Conservation (phyloP, 2,329 filamentous ascomycete species). For the Penicillium sclerotiorum region DNA sequence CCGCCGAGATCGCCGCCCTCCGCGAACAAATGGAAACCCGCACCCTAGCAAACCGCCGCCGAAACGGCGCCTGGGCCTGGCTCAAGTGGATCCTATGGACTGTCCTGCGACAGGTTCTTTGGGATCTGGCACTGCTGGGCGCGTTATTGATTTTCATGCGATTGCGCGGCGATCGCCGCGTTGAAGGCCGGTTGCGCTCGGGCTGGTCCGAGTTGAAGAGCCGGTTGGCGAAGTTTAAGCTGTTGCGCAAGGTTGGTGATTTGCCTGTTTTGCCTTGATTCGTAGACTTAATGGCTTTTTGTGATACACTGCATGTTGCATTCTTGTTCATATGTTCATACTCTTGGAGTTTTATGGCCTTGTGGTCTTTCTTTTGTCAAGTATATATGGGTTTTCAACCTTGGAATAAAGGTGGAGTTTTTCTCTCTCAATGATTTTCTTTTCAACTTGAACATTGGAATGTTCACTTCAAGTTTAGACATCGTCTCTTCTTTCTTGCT, state of each 20-base stretch:
- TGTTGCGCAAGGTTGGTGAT: constrained; percentile 25
- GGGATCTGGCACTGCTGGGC: constrained; percentile 64
- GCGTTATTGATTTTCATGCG: constrained; percentile 46
- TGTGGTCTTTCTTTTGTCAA: constrained; percentile 22
- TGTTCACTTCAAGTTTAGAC: constrained; percentile 5
- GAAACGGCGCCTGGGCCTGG: constrained; percentile 70
- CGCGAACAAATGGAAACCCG: constrained; percentile 85
- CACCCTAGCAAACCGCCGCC: constrained; percentile 69
- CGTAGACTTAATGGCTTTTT: not conserved
- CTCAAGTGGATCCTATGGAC: constrained; percentile 70
- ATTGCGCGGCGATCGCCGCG: constrained; percentile 44
- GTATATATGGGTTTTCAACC: constrained; percentile 31
- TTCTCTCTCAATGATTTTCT: constrained; percentile 10
- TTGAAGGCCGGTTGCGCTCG: constrained; percentile 42
- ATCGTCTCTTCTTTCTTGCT: too few relatives aligned
- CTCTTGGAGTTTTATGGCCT: constrained; percentile 15
- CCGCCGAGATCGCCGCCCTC: constrained; percentile 86
- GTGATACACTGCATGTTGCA: not conserved
- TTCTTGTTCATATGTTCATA: constrained; percentile 13
- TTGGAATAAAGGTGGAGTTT: constrained; percentile 17
- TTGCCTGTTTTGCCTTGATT: constrained; percentile 30
- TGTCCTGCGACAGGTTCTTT: constrained; percentile 70
- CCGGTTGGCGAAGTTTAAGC: constrained; percentile 31
- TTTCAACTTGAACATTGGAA: not conserved
- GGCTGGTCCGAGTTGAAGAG: constrained; percentile 39